These are phyloP conservation scores for Globisporangium spinosum DNA, from an alignment of 352 stramenopile genomes.

Conservation along the genomic window DNA sequence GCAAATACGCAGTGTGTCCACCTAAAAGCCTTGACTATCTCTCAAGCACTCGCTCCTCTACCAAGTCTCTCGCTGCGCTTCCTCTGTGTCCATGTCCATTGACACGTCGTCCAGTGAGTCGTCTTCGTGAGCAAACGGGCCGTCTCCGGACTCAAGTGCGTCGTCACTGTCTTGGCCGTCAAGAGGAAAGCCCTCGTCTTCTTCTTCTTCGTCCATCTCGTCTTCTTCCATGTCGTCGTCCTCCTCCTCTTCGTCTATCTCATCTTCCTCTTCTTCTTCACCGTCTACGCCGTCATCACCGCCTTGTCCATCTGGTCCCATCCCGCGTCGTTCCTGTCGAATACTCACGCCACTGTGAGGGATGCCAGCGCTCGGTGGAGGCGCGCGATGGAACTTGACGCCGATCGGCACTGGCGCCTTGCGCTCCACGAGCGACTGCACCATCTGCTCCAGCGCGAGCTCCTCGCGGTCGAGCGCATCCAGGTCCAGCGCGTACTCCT, in stretches of 20 bases:
- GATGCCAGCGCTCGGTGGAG: background rate
- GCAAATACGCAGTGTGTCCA: background rate
- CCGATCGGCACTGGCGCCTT: constrained; percentile 48
- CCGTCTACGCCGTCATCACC: constrained; percentile 5
- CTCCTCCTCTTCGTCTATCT: constrained; percentile 26
- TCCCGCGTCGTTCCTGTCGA: constrained; percentile 1
- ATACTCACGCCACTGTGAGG: background rate
- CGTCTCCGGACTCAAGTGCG: constrained; percentile 23
- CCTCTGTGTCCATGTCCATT: constrained; percentile 35
- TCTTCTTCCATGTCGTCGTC: constrained; percentile 43
- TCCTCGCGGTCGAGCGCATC: constrained; percentile 61
- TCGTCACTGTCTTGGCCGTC: constrained; percentile 30
- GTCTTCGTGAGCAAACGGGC: constrained; percentile 30
- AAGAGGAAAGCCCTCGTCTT: constrained; percentile 26
- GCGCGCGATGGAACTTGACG: constrained; percentile 49
- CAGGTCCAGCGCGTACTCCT: constrained; percentile 41
- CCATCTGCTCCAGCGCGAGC: constrained; percentile 41
- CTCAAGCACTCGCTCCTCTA: background rate
- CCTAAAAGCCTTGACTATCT: background rate
- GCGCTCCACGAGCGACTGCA: constrained; percentile 51
- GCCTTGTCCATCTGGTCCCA: constrained; percentile 10
- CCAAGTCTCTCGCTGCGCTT: constrained; percentile 8
- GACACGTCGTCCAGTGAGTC: constrained; percentile 36
- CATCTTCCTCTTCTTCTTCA: constrained; percentile 24
- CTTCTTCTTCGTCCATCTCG: constrained; percentile 32